Conservation (phyloP, 805 yeast genomes). For the Maudiozyma serrabonitensis region DNA sequence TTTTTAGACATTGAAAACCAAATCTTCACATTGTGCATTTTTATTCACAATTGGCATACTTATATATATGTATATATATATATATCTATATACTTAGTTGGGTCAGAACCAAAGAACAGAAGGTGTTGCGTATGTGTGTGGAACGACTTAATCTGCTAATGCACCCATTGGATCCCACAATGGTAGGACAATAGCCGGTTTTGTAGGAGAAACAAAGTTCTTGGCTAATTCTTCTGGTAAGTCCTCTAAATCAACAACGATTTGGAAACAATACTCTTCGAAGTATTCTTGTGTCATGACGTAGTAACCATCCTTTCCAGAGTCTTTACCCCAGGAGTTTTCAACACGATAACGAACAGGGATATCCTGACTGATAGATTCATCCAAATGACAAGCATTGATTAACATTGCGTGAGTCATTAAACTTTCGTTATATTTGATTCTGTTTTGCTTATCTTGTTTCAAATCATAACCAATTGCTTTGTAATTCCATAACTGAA, state of each 20-base stretch:
- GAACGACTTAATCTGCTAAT: constrained; percentile 33
- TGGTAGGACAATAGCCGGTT: constrained; percentile 48
- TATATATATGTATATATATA: neutral
- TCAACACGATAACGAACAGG: constrained; percentile 67
- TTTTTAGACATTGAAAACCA: too few species aligned
- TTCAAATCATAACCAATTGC: constrained; percentile 45
- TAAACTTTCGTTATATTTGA: constrained; percentile 56
- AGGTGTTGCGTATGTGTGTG: neutral
- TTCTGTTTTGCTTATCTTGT: constrained; percentile 56
- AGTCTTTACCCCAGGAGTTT: constrained; percentile 67
- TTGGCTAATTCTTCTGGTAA: constrained; percentile 34
- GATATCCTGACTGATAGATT: constrained; percentile 33
- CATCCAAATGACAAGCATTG: constrained; percentile 68
- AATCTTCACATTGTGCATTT: too few species aligned
- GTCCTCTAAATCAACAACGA: constrained; percentile 49
- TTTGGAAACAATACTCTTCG: constrained; percentile 65
- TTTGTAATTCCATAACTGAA: constrained; percentile 56
- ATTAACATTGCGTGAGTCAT: constrained; percentile 91
- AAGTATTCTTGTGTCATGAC: constrained; percentile 67
- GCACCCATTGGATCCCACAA: constrained; percentile 81
- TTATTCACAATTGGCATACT: neutral
- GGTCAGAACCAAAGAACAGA: neutral
- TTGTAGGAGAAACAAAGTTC: constrained; percentile 31
- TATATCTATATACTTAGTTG: neutral
- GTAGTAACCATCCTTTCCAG: constrained; percentile 59